Percentiles rank a stretch among this genome's conserved stretches.
Evolutionary conservation across 306 rosid species (phyloP).

Genomic region (Quercus berberidifolia): DNA sequence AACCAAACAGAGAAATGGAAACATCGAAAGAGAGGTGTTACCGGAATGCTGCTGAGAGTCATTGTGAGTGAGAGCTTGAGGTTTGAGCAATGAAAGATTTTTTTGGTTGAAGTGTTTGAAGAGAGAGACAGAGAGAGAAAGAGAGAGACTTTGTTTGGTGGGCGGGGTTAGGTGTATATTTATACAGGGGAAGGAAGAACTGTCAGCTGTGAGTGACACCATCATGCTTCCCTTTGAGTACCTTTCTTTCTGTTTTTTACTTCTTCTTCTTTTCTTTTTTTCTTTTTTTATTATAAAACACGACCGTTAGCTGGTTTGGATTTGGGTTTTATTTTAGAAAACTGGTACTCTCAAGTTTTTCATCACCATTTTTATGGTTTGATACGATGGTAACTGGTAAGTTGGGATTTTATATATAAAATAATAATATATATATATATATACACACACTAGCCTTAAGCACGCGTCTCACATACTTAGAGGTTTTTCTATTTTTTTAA

Average conservation of each 20-base stretch:
- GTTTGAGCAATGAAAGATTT: neutral
- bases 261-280: no score
- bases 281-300: neutral
- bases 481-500: rapidly evolving
- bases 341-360: no score
- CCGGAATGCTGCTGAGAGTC: conserved; percentile 26
- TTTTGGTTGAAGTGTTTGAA: neutral
- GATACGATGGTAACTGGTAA: rapidly evolving
- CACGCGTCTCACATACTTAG: rapidly evolving
- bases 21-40: neutral
- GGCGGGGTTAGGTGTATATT: conserved; percentile 4
- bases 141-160: conserved; percentile 10
- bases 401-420: no score
- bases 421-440: no score
- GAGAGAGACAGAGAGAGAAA: no score
- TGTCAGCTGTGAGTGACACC: neutral
- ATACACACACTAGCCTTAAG: no score
- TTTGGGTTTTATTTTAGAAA: neutral
- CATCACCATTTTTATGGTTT: no score
- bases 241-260: neutral
- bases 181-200: neutral
- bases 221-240: neutral
- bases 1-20: neutral
- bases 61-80: conserved; percentile 14
- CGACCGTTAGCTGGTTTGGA: conserved; percentile 5